Evolutionary conservation across 148 eudicot species (phyloP).

Genomic region (Camellia lanceoleosa): DNA sequence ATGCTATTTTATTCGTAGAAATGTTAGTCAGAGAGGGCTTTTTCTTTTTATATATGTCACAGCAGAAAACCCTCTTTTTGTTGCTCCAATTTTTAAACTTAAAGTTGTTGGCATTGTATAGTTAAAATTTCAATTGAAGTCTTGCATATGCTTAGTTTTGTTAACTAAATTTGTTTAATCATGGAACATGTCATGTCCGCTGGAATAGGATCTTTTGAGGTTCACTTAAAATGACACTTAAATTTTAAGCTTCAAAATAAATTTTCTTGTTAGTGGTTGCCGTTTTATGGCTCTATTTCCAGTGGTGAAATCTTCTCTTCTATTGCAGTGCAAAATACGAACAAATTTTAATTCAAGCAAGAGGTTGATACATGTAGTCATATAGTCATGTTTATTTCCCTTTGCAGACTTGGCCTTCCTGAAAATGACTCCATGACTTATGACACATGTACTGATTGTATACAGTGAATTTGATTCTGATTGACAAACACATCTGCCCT

Average conservation of each 20-base stretch:
- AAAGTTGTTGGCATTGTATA: background rate
- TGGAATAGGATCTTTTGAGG: background rate
- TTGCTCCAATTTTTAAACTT: conserved; percentile 1
- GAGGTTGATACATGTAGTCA: too few species aligned
- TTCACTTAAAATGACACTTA: background rate
- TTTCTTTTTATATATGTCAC: background rate
- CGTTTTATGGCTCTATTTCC: too few species aligned
- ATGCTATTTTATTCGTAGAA: conserved; percentile 9
- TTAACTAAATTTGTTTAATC: background rate
- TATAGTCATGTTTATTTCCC: too few species aligned
- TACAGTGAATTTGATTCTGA: too few species aligned
- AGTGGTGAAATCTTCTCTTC: too few species aligned
- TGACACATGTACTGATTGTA: too few species aligned
- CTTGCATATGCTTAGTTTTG: background rate
- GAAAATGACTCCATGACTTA: too few species aligned
- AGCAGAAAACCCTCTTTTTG: background rate
- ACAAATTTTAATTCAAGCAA: too few species aligned
- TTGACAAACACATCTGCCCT: too few species aligned
- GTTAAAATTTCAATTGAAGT: background rate
- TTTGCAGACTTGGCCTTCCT: too few species aligned
- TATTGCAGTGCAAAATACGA: too few species aligned
- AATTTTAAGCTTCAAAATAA: background rate
- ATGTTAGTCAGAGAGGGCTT: background rate
- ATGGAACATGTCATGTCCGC: background rate
- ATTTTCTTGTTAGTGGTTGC: too few species aligned